phyloP scores from a whole-genome alignment of 371 early-diverging fungal species.

The Haplosporangium sp. region DNA sequence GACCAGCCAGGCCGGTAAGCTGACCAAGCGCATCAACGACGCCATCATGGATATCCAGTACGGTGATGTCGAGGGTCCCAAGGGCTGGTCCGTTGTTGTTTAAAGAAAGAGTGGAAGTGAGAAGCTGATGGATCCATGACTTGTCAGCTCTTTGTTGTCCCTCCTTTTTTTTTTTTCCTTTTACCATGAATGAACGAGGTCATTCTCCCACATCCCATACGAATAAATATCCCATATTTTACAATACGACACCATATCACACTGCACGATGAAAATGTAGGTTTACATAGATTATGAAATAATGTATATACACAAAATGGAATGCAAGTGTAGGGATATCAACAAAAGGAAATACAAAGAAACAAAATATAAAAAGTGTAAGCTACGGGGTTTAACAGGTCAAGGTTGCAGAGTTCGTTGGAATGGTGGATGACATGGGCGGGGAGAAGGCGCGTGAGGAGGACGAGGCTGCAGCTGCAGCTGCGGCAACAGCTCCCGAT shows the following conservation, averaged over 20 bases:
- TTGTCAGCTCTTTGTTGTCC: too few species aligned
- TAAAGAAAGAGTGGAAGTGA: neutral
- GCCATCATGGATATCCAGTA: constrained; percentile 95
- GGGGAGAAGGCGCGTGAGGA: constrained; percentile 29
- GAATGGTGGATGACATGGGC: constrained; percentile 18
- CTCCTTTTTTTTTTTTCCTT: too few species aligned
- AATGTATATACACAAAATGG: too few species aligned
- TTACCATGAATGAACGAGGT: too few species aligned
- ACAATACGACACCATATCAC: too few species aligned
- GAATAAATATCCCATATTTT: constrained; percentile 37
- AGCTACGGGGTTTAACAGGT: constrained; percentile 12
- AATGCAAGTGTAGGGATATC: neutral
- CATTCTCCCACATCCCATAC: too few species aligned
- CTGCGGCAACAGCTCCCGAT: constrained; percentile 35
- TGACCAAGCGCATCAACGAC: constrained; percentile 87
- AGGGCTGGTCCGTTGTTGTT: constrained; percentile 78
- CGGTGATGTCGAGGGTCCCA: constrained; percentile 78
- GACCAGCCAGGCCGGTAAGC: constrained; percentile 88
- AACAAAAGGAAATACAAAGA: neutral
- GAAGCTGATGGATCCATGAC: too few species aligned
- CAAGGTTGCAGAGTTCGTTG: constrained; percentile 12
- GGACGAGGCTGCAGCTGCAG: too few species aligned
- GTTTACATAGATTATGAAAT: too few species aligned
- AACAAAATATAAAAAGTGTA: constrained; percentile 1
- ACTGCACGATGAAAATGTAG: too few species aligned